Conservation (phyloP, 1,284 basidiomycete species). For the Macrocystidia cucumis region DNA sequence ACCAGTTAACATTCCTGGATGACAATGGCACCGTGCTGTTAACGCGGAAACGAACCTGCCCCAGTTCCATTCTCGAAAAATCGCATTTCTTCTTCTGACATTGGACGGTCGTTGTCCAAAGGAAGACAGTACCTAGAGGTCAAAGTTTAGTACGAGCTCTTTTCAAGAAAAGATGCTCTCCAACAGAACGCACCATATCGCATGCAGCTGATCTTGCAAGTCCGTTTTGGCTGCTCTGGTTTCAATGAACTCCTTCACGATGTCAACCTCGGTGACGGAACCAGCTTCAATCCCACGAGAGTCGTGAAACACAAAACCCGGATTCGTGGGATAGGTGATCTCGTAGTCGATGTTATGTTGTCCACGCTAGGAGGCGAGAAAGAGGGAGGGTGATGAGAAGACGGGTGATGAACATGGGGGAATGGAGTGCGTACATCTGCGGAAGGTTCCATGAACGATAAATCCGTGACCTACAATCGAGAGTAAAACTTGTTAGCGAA, state of each 20-base stretch:
- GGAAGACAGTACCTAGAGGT: background rate
- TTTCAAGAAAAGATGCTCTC: background rate
- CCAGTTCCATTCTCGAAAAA: background rate
- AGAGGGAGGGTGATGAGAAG: background rate
- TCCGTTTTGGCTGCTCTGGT: constrained; percentile 2
- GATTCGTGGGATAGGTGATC: constrained; percentile 9
- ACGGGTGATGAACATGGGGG: too few relatives aligned
- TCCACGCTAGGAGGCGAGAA: constrained; percentile 9
- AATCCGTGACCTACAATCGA: background rate
- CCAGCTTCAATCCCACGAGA: constrained; percentile 21
- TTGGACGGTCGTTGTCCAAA: background rate
- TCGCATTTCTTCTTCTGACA: constrained; percentile 1
- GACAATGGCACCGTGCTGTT: too few relatives aligned
- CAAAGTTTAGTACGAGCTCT: background rate
- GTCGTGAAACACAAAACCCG: constrained; percentile 20
- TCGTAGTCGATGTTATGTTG: constrained; percentile 14
- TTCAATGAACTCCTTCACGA: constrained; percentile 14
- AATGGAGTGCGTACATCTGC: too few relatives aligned
- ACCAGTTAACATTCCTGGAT: background rate
- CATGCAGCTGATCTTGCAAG: constrained; percentile 14
- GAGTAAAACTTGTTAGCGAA: background rate
- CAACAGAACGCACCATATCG: constrained; percentile 21
- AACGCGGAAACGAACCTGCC: background rate
- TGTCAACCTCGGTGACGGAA: constrained; percentile 11
- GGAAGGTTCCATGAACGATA: background rate